Evolutionary conservation across 2,329 filamentous ascomycete species (phyloP), one percentile per base, ranked within the genome.

Genomic region (Tolypocladium ophioglossoides): DNA sequence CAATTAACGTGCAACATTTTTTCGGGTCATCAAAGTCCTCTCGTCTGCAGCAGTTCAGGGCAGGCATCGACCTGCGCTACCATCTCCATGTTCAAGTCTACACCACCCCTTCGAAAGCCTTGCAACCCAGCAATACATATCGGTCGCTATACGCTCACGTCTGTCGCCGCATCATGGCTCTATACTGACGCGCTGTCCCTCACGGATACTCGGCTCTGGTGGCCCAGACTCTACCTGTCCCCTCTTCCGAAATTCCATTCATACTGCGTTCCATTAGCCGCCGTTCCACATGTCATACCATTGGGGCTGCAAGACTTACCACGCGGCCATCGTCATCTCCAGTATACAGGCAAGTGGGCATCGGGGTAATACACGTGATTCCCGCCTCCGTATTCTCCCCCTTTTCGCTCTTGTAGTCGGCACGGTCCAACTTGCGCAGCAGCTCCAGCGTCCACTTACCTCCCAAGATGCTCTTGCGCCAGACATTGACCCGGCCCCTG

Each of bases 271-370:
- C 3, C 0, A 51, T 55, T 30, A 55, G 54, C 47, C 34, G 10
- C 24, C 12, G 14, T n/a, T 18, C 8, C 14, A 4, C 27, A 12
- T n/a, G 9, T 32, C 27, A 32, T 32, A 2, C 3, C 18, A 2
- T 38, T 2, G 22, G 12, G 3, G 6, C 38, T 16, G 27, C 12
- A 18, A 22, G 10, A 68, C 72, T 68, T 59, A 94, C 89, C 70
- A 99, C 92, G 75, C 85, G 80, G 34, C 94, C 94, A 59, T 91
- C 87, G 59, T 97, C 94, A 72, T 97, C 94, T 3, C 92, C 94
- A 0, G 91, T 96, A 70, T 96, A 97, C 11, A 97, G 84, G 57
- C 86, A 80, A 58, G 86, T 85, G 52, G 89, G 83, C 79, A 91
- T 87, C 3, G 92, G 87, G 54, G 88, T 78, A 52, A 99, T 87